Base-by-base conservation (phyloP, 2,329 filamentous ascomycete species). In the Aurifilum marmelostoma region DNA sequence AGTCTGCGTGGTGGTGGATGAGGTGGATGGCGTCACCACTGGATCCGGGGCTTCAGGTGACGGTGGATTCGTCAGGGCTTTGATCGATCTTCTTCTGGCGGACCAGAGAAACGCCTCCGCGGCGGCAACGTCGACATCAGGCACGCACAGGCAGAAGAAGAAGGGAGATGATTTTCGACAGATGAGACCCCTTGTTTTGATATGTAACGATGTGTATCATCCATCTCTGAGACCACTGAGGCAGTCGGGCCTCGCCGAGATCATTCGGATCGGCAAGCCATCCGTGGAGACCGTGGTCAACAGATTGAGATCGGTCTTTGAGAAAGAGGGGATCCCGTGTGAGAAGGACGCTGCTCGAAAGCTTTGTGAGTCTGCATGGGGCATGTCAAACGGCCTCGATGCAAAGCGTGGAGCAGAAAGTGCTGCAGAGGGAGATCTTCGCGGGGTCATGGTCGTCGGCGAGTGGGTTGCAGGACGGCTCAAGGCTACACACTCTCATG, bases 141-240 rank as follows among this genome's bases (percentile, higher is more conserved):
- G 67, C 56, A 80, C 84, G 70, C 76, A 78, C 62, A 87, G 84
- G 34, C 4, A 8, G 73, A 92, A 89, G 79, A 93, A 88, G 79
- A 95, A 93, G 77, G 91, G 90, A 0, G 95, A 98, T 75, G 91
- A 90, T 69, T 99, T 99, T 77, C 88, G 92, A 56, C 86, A 97
- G 71, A 87, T 97, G 80, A 87, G 96, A 60, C 96, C 96, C 0
- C 83, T 99, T 39, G 93, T 99, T 64, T 84, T 99, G 62, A 96
- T 99, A 74, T 99, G 96, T 83, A 99, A 99, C 75, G 97, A 99
- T 78, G 89, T 98, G 0, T 99, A 99, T 76, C 94, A 97, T 74
- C 90, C 95, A 4, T 92, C 94, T 27, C 85, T 99, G 54, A 88
- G 94, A 37, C 94, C 93, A 0, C 83, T 99, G 9, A 89, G 96